phyloP scores from a whole-genome alignment of 2,329 filamentous ascomycete species.

The Ophiostoma pallidulum region DNA sequence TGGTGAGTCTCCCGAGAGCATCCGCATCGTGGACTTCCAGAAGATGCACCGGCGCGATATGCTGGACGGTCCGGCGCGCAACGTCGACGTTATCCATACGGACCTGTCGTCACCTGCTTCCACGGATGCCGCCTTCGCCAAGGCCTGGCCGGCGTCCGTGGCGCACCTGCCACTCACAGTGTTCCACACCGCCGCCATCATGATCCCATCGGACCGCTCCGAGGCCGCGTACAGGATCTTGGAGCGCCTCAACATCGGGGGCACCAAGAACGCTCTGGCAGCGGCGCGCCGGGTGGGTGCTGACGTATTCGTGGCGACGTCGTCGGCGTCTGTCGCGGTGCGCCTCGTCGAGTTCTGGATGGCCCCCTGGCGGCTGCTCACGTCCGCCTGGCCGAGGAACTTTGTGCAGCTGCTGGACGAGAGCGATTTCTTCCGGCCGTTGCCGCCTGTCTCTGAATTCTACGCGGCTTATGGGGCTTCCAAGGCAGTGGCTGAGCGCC shows the following conservation, averaged over 20 bases:
- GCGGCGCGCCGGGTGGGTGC: conserved; percentile 33
- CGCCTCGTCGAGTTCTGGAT: conserved; percentile 29
- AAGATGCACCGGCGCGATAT: conserved; percentile 31
- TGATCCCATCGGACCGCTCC: conserved; percentile 34
- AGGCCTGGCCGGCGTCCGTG: conserved; percentile 31
- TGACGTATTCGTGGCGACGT: conserved; percentile 36
- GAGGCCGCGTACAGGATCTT: conserved; percentile 29
- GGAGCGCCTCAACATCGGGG: conserved; percentile 37
- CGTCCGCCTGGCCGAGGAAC: conserved; percentile 23
- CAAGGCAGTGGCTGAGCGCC: conserved; percentile 36
- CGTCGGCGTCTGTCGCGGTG: conserved; percentile 35
- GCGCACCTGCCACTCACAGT: conserved; percentile 37
- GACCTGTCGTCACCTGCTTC: conserved; percentile 33
- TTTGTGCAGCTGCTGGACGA: conserved; percentile 35
- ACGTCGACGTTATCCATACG: conserved; percentile 32
- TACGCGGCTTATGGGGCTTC: conserved; percentile 37
- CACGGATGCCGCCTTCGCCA: conserved; percentile 31
- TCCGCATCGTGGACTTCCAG: conserved; percentile 39
- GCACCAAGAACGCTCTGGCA: conserved; percentile 34
- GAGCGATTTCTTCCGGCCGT: conserved; percentile 28
- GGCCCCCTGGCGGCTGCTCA: conserved; percentile 31
- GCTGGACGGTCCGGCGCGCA: conserved; percentile 24
- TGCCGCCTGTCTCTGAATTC: conserved; percentile 31
- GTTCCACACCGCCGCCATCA: conserved; percentile 40
- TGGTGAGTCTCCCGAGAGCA: conserved; percentile 34